Conservation (phyloP, 225 moss, liverwort and hornwort genomes). For the Antitrichia curtipendula region DNA sequence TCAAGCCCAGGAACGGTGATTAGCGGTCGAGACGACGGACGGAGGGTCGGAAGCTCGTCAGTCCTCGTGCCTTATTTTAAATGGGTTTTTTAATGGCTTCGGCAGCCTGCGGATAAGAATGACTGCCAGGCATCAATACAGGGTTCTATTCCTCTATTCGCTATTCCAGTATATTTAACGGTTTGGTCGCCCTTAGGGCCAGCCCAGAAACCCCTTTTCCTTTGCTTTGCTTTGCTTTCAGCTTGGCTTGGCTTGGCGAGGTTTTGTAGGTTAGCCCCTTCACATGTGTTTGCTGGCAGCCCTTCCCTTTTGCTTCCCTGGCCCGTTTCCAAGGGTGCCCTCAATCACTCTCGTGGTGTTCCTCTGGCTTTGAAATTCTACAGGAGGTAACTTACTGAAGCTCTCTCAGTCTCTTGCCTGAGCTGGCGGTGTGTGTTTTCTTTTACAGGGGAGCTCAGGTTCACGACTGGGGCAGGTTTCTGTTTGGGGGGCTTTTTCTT, state of each 20-base stretch:
- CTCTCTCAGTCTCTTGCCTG: neutral
- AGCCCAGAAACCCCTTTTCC: neutral
- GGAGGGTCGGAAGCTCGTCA: no score
- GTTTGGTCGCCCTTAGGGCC: neutral
- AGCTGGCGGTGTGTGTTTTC: neutral
- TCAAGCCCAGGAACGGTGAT: neutral
- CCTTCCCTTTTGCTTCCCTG: neutral
- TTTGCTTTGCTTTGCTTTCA: neutral
- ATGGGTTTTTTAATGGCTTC: neutral
- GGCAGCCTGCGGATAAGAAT: slow-evolving; percentile 20
- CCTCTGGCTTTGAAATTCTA: neutral
- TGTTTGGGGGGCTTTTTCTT: neutral
- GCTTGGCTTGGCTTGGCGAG: neutral
- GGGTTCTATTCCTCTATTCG: neutral
- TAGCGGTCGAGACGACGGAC: neutral
- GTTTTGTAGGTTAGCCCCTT: neutral
- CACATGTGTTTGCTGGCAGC: neutral
- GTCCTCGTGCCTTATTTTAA: neutral
- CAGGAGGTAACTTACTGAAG: neutral
- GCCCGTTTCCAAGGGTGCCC: neutral
- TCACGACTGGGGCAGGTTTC: neutral
- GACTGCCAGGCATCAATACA: slow-evolving; percentile 5
- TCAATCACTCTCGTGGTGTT: neutral
- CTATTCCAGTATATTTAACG: neutral
- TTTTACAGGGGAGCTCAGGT: neutral